These are phyloP conservation scores for Leccinum subgranulosum DNA, from an alignment of 768 basidiomycete species.

Conservation along the genomic window DNA sequence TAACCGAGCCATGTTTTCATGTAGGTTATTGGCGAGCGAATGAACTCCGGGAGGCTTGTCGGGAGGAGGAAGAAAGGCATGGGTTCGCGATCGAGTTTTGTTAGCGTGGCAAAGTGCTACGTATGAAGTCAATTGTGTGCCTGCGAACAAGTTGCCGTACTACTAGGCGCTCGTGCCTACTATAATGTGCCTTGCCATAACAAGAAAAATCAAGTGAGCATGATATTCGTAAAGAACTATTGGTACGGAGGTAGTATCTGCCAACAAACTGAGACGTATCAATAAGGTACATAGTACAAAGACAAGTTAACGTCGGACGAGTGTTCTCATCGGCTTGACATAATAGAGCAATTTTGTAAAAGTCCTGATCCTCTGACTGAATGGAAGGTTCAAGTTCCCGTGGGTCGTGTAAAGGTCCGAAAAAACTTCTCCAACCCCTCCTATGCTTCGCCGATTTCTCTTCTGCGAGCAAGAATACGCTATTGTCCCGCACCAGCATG, in stretches of 20 bases:
- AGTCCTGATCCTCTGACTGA: not conserved
- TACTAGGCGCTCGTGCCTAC: no score
- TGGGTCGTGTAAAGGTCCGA: not conserved
- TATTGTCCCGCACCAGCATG: not conserved
- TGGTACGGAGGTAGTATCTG: no score
- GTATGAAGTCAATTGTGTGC: no score
- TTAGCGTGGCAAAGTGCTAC: not conserved
- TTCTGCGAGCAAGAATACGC: not conserved
- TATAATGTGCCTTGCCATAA: no score
- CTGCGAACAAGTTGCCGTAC: no score
- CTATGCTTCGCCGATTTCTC: not conserved
- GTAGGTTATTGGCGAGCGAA: conserved; percentile 11
- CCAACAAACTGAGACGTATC: no score
- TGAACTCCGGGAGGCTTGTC: conserved; percentile 4
- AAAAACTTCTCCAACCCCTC: not conserved
- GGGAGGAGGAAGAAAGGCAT: conserved; percentile 1
- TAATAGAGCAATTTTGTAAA: no score
- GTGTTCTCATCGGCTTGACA: no score
- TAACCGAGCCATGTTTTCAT: conserved; percentile 29
- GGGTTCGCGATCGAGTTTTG: not conserved
- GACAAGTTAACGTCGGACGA: no score
- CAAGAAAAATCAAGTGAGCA: no score
- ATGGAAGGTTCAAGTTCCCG: not conserved
- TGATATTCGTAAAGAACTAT: no score
- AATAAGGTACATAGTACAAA: no score